Evolutionary conservation across 169 alveolate species (phyloP), one percentile per base, ranked within the genome.

Genomic region (Plasmodium coatneyi): DNA sequence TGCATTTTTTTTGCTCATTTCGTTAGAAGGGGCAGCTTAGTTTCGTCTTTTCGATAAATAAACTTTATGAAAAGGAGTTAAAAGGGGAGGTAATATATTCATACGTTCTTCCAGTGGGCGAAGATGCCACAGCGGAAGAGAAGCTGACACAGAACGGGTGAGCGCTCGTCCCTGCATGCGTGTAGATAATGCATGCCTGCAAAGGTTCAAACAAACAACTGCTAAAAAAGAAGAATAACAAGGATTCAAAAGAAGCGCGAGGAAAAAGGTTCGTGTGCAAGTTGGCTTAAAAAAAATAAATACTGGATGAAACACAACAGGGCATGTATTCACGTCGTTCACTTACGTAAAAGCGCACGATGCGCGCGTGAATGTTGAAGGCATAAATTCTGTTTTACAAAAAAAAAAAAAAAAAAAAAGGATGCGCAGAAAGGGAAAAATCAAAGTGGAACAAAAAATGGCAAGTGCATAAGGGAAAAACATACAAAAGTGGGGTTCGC

Each of bases 1-100:
- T 79, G 70, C 82, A 78, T 39, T 46, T 70, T 79, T 79, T 89
- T 89, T 86, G 80, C 71, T 89, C 94, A 89, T 89, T 89, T 79
- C 70, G 30, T 80, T 39, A 34, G 30, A 39, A 66, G 32, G 14
- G 41, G 16, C n/a, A 16, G n/a, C 16, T 56, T 9, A 16, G 14
- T 14, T 71, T 16, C 22, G 66, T 84, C 80, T 83, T 46, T 74
- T 84, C 54, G 36, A 72, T 12, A 46, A 76, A 84, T 46, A 1
- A 82, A 56, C 72, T 0, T 60, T 54, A 22, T 72, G 46, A 30
- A 74, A 84, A 46, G 49, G 19, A 30, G 32, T 84, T 72, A 16
- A 74, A 74, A 46, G 52, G 39, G 34, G 25, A 74, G 25, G 82
- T 32, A 16, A 14, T 49, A 14, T 49, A 25, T 39, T 5, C 22